Conservation (phyloP, 352 stramenopile genomes). For the Phytophthora melonis region DNA sequence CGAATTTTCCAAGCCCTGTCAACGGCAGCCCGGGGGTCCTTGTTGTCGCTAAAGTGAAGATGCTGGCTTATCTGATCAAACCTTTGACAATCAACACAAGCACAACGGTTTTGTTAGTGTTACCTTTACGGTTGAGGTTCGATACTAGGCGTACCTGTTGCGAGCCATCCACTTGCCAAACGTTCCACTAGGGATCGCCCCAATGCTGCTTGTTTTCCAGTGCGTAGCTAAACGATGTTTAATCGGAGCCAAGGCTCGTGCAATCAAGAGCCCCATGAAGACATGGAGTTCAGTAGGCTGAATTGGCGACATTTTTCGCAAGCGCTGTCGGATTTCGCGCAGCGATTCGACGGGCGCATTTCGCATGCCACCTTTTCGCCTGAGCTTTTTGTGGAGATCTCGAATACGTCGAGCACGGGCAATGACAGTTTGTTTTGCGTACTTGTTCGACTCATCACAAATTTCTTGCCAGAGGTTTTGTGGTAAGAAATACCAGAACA, state of each 20-base stretch:
- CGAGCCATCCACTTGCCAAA: not conserved
- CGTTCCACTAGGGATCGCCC: too few species aligned
- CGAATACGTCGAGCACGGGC: not conserved
- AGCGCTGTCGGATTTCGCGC: not conserved
- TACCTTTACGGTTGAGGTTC: not conserved
- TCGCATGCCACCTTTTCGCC: not conserved
- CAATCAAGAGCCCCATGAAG: not conserved
- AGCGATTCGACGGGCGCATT: not conserved
- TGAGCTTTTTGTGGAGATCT: not conserved
- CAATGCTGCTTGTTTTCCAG: not conserved
- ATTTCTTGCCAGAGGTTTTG: not conserved
- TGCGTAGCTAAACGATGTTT: not conserved
- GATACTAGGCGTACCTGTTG: not conserved
- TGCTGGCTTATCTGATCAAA: not conserved
- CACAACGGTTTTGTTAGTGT: too few species aligned
- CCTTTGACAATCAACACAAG: not conserved
- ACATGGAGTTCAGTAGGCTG: not conserved
- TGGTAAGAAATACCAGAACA: not conserved
- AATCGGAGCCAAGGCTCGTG: not conserved
- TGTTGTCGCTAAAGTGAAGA: not conserved
- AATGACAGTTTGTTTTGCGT: not conserved
- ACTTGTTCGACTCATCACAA: not conserved
- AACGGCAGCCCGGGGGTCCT: not conserved
- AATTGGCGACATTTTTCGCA: not conserved
- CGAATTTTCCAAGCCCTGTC: slow-evolving; percentile 2